Conservation (phyloP, 371 early-diverging fungal genomes). For the Circinella umbellata region DNA sequence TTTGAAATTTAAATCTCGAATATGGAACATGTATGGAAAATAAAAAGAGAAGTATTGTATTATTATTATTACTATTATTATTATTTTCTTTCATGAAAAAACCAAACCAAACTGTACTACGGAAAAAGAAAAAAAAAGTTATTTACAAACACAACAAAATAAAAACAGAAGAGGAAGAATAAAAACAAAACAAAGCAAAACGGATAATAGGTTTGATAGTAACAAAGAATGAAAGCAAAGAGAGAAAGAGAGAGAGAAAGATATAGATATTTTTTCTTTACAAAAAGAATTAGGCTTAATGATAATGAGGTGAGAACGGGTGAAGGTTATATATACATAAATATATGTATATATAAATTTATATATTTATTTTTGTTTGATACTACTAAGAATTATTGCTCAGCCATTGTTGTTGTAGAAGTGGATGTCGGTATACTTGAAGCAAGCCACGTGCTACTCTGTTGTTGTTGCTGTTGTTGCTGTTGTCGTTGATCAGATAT, state of each 20-base stretch:
- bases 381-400: background rate
- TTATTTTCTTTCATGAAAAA: too few relatives aligned
- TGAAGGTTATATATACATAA: too few relatives aligned
- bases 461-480: constrained; percentile 1
- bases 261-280: too few relatives aligned
- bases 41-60: too few relatives aligned
- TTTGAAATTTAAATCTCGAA: too few relatives aligned
- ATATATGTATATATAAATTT: too few relatives aligned
- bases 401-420: background rate
- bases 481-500: background rate
- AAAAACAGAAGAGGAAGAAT: background rate
- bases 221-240: background rate
- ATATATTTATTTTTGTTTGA: too few relatives aligned
- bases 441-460: background rate
- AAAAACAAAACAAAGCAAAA: background rate
- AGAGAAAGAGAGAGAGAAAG: constrained; percentile 1
- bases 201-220: background rate
- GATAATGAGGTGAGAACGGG: too few relatives aligned
- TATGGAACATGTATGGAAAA: too few relatives aligned
- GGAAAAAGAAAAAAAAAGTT: constrained; percentile 1
- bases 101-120: background rate
- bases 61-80: too few relatives aligned
- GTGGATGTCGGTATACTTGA: background rate
- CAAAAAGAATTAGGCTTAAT: too few relatives aligned
- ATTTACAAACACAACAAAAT: background rate